These are phyloP conservation scores for Laburnicola sp. DNA, from an alignment of 2,329 filamentous ascomycete species.

Conservation along the genomic window DNA sequence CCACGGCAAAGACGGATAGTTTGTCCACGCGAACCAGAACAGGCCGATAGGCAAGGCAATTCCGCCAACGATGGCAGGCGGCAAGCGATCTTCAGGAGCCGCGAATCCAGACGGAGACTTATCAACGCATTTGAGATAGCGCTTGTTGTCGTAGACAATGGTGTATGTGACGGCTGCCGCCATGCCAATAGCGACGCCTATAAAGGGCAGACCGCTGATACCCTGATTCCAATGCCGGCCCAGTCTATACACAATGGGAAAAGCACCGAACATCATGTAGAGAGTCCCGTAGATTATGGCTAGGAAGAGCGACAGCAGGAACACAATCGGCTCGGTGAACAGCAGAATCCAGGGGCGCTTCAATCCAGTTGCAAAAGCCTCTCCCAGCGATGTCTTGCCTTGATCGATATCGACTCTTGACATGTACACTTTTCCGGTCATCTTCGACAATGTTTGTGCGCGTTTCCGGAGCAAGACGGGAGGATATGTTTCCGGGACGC, in stretches of 20 bases:
- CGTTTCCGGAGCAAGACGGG: constrained; percentile 65
- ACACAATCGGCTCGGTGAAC: constrained; percentile 58
- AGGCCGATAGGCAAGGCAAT: constrained; percentile 57
- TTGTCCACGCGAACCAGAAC: constrained; percentile 42
- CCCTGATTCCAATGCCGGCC: constrained; percentile 59
- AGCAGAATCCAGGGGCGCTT: constrained; percentile 56
- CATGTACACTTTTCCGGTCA: constrained; percentile 61
- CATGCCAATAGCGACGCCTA: constrained; percentile 63
- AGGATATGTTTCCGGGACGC: constrained; percentile 66
- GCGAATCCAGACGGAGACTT: constrained; percentile 51
- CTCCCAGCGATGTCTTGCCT: constrained; percentile 30
- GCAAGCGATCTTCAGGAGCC: constrained; percentile 67
- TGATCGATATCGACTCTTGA: constrained; percentile 20
- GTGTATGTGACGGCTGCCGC: constrained; percentile 22
- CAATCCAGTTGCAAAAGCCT: not conserved
- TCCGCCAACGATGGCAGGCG: constrained; percentile 62
- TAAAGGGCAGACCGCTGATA: constrained; percentile 63
- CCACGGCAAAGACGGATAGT: constrained; percentile 57
- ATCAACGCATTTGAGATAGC: constrained; percentile 20
- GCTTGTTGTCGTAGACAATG: constrained; percentile 20
- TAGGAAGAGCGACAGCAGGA: constrained; percentile 17
- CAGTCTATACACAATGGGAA: constrained; percentile 58
- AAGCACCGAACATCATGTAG: constrained; percentile 52
- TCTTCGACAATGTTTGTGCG: constrained; percentile 61
- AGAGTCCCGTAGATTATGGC: constrained; percentile 22